These are phyloP conservation scores for Entomortierella lignicola DNA, from an alignment of 192 early-diverging fungal species.

Conservation along the genomic window DNA sequence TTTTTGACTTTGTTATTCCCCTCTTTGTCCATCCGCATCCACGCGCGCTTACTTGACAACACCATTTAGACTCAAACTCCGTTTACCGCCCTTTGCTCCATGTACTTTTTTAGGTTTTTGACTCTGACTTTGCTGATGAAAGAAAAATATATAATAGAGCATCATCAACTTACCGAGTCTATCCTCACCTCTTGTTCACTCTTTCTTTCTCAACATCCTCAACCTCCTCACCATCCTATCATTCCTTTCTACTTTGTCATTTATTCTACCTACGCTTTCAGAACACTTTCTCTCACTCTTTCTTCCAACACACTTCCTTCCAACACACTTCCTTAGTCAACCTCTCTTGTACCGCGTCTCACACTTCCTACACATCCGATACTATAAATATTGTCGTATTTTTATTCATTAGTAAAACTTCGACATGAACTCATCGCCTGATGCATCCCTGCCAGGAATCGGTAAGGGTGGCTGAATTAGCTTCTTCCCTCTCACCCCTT, in stretches of 20 bases:
- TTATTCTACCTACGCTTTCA: neutral
- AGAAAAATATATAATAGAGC: neutral
- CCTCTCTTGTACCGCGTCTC: neutral
- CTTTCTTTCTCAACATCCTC: neutral
- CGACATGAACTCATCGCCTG: slow-evolving; percentile 37
- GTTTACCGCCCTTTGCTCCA: neutral
- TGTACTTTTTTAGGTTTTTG: neutral
- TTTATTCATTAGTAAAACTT: neutral
- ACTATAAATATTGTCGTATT: neutral
- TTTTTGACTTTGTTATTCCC: neutral
- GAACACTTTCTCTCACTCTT: neutral
- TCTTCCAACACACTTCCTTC: too few species aligned
- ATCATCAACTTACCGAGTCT: neutral
- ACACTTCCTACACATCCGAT: neutral
- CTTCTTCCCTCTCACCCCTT: neutral
- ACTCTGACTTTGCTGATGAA: slow-evolving; percentile 3
- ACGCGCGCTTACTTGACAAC: neutral
- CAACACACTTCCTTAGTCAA: too few species aligned
- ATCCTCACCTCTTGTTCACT: neutral
- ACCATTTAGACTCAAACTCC: neutral
- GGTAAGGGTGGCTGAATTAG: slow-evolving; percentile 10
- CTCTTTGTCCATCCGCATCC: neutral
- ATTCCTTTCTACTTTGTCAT: neutral
- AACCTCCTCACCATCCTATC: neutral
- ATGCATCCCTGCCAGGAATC: slow-evolving; percentile 40